Evolutionary conservation across 768 basidiomycete species (phyloP).

Genomic region (Piloderma croceum): DNA sequence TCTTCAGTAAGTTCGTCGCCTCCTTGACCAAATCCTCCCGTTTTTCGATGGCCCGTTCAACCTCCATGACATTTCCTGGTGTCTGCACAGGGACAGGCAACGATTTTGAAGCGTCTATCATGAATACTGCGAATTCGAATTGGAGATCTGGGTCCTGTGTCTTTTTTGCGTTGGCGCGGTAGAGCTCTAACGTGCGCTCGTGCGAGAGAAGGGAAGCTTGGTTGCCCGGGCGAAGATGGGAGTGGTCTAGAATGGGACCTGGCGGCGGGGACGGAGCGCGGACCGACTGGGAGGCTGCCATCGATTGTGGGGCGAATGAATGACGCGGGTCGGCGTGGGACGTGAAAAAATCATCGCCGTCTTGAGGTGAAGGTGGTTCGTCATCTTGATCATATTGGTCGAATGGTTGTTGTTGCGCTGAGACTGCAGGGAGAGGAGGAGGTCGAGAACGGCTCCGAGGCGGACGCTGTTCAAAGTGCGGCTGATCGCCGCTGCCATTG

Average conservation of each 20-base stretch:
- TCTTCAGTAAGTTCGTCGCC: slow-evolving; percentile 81
- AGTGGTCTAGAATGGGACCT: slow-evolving; percentile 78
- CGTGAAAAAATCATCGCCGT: slow-evolving; percentile 38
- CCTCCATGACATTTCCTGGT: slow-evolving; percentile 69
- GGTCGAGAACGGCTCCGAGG: slow-evolving; percentile 21
- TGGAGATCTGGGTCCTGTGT: slow-evolving; percentile 96
- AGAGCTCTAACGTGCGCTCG: slow-evolving; percentile 93
- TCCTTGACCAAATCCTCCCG: slow-evolving; percentile 86
- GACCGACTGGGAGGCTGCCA: slow-evolving; percentile 48
- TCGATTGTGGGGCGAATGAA: slow-evolving; percentile 21
- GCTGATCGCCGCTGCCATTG: slow-evolving; percentile 6
- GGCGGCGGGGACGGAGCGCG: slow-evolving; percentile 63
- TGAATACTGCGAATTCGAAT: slow-evolving; percentile 98
- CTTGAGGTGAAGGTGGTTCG: slow-evolving; percentile 32
- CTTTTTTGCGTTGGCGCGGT: slow-evolving; percentile 97
- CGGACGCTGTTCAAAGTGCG: slow-evolving; percentile 10
- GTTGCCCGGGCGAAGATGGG: slow-evolving; percentile 88
- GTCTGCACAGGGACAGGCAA: slow-evolving; percentile 71
- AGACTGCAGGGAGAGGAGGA: slow-evolving; percentile 16
- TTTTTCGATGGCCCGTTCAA: slow-evolving; percentile 76
- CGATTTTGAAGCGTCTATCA: slow-evolving; percentile 94
- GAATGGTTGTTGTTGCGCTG: slow-evolving; percentile 21
- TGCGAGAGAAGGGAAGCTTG: slow-evolving; percentile 91
- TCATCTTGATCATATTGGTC: slow-evolving; percentile 35
- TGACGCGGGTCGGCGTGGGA: slow-evolving; percentile 5